Base-by-base conservation (phyloP, 2,329 filamentous ascomycete genomes). In the Didymella keratinophila region DNA sequence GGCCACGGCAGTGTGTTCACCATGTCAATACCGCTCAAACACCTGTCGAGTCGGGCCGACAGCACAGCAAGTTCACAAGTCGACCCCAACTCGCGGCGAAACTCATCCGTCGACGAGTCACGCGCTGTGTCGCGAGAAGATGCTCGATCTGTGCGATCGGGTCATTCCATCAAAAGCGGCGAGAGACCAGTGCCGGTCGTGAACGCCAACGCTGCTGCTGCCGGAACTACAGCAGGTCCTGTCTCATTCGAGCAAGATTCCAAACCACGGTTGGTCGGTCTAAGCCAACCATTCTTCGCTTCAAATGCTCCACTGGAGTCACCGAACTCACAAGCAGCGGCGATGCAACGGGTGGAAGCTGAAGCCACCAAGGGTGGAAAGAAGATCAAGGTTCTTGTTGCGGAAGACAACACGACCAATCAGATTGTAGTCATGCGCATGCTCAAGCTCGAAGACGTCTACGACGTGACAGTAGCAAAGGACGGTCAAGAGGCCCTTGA, bases 401-500 rank as follows among this genome's bases (percentile, higher is more conserved):
- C 93, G 0, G 93, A 97, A 75, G 87, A 90, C 70, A 90, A 90
- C 72, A 84, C 86, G 53, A 79, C 76, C 0, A 79, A 79, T 28
- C 77, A 79, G 60, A 75, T 78, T 50, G 77, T 79, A 1, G 77
- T 87, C 4, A 78, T 87, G 52, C 86, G 86, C 45, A 88, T 89
- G 86, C 77, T 89, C 48, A 92, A 92, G 74, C 83, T 93, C 0
- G 90, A 93, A 71, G 88, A 90, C 32, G 85, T 93, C n/a, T 90
- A 90, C 74, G 91, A 97, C 72, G 92, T 97, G 16, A 94, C 91
- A 0, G 89, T 97, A 49, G 93, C 93, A 51, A 91, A 92, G 57
- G 71, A 80, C 52, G 78, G 78, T 0, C 91, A 96, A 75, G 91
- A 97, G 77, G 93, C 93, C 0, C 91, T 93, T 58, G 92, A 97